A percentile compares a stretch with the other conserved stretches of the same genome.
These are phyloP conservation scores for Leccinum arenicola DNA, from an alignment of 768 basidiomycete genomes.

Conservation along the genomic window DNA sequence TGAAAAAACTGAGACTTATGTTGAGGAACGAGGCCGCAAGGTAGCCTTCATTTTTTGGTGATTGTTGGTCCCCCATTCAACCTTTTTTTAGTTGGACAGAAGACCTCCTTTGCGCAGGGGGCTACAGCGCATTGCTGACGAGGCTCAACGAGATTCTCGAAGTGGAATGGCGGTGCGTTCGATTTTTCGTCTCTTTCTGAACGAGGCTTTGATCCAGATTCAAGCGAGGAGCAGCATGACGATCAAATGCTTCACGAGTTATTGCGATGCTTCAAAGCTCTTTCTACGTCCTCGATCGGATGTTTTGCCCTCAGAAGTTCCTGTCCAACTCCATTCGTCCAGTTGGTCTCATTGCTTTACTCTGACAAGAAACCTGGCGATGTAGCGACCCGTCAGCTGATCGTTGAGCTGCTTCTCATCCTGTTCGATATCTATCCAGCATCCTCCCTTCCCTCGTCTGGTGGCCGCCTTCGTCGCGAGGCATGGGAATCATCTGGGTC, in stretches of 20 bases:
- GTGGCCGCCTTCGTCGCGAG: constrained; percentile 40
- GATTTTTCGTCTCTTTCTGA: not conserved
- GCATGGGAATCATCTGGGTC: constrained; percentile 54
- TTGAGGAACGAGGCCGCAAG: constrained; percentile 89
- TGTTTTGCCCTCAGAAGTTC: constrained; percentile 88
- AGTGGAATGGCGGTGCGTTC: constrained; percentile 91
- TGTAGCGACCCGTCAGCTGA: constrained; percentile 83
- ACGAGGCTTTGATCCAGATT: constrained; percentile 9
- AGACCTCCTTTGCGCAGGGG: constrained; percentile 78
- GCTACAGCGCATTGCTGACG: constrained; percentile 81
- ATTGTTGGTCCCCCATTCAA: not conserved
- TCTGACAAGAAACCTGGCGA: constrained; percentile 99
- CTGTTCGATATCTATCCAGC: constrained; percentile 88
- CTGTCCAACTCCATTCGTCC: constrained; percentile 83
- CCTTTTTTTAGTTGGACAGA: constrained; percentile 72
- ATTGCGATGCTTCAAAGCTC: constrained; percentile 89
- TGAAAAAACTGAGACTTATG: constrained; percentile 85
- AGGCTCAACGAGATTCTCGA: constrained; percentile 89
- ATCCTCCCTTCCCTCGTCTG: constrained; percentile 58
- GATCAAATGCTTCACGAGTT: constrained; percentile 92
- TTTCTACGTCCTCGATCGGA: constrained; percentile 86
- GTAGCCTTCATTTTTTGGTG: constrained; percentile 42
- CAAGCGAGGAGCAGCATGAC: constrained; percentile 97
- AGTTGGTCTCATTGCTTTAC: constrained; percentile 81
- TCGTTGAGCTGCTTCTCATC: constrained; percentile 81